These are phyloP conservation scores for Austroboletus festivus DNA, from an alignment of 768 basidiomycete genomes.

Conservation along the genomic window DNA sequence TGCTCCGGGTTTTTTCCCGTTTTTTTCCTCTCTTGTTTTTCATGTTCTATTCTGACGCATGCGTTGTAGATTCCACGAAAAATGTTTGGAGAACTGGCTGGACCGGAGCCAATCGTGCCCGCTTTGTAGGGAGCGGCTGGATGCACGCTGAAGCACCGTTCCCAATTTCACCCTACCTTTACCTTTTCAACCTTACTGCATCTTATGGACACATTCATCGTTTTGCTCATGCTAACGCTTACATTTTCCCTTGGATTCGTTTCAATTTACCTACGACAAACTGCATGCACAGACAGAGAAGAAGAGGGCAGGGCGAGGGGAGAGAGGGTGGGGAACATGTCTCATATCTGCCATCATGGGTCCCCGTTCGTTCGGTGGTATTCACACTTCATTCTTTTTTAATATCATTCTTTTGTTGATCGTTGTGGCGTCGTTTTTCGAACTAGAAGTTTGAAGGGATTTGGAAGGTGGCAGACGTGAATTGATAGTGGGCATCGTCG, in stretches of 20 bases:
- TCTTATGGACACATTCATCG: constrained; percentile 11
- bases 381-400: constrained; percentile 25
- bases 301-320: too few species aligned
- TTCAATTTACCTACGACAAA: constrained; percentile 6
- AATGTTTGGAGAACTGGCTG: constrained; percentile 63
- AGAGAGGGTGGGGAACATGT: constrained; percentile 5
- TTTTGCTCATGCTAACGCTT: constrained; percentile 11
- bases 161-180: not conserved
- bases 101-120: constrained; percentile 60
- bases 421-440: constrained; percentile 3
- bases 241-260: constrained; percentile 3
- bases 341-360: constrained; percentile 2
- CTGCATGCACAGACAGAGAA: not conserved
- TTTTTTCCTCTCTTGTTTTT: not conserved
- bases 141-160: constrained; percentile 17
- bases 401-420: constrained; percentile 27
- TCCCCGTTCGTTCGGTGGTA: constrained; percentile 5
- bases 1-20: not conserved
- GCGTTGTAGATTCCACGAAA: constrained; percentile 50
- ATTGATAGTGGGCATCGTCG: not conserved
- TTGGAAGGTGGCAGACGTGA: not conserved
- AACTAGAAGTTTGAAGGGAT: not conserved
- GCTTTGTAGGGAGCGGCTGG: constrained; percentile 53
- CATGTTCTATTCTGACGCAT: not conserved
- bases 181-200: constrained; percentile 3